Conservation (phyloP, 140 eudicot species). For the Senecio squalidus region DNA sequence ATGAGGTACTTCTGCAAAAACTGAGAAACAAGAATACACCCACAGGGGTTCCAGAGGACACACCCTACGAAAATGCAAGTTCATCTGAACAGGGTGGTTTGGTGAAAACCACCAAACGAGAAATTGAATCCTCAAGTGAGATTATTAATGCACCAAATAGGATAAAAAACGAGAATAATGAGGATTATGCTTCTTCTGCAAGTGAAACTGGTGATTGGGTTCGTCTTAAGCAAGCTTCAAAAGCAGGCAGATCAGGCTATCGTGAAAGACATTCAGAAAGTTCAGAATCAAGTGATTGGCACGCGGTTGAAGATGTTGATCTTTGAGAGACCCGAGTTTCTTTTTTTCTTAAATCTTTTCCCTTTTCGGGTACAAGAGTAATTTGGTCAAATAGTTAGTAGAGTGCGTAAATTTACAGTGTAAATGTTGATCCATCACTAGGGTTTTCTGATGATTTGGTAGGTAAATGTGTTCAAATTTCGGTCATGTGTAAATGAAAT, state of each 20-base stretch:
- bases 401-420: constrained; percentile 19
- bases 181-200: constrained; percentile 40
- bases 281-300: constrained; percentile 73
- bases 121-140: constrained; percentile 12
- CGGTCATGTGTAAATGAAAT: background rate
- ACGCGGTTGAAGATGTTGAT: constrained; percentile 41
- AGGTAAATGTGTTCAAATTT: background rate
- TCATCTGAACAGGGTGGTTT: too few species aligned
- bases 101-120: constrained; percentile 1
- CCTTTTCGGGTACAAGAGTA: background rate
- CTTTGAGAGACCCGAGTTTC: background rate
- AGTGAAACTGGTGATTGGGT: constrained; percentile 47
- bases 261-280: constrained; percentile 63
- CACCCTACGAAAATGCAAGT: constrained; percentile 9
- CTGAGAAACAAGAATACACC: constrained; percentile 35
- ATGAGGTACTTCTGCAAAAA: constrained; percentile 44
- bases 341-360: background rate
- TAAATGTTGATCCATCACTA: constrained; percentile 11
- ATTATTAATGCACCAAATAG: constrained; percentile 8
- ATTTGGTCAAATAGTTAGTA: constrained; percentile 12
- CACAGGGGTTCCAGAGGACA: too few species aligned
- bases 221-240: constrained; percentile 30
- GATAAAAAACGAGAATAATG: constrained; percentile 12
- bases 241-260: constrained; percentile 21
- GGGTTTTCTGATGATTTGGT: background rate